Percentiles rank a stretch among this genome's conserved stretches.
These are phyloP conservation scores for Colletotrichum zoysiae DNA, from an alignment of 2,329 filamentous ascomycete species.

Conservation along the genomic window DNA sequence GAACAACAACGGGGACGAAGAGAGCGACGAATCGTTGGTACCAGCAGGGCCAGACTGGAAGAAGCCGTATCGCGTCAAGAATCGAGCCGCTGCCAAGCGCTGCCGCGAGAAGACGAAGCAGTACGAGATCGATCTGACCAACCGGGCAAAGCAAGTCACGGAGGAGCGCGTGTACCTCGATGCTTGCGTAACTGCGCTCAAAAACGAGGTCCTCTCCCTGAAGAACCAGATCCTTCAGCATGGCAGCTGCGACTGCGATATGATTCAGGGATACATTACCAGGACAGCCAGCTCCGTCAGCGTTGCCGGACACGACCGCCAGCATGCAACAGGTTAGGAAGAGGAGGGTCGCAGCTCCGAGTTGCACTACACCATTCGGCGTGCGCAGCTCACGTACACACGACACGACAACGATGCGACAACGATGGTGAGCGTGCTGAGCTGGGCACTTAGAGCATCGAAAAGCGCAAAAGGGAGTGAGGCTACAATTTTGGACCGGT, in stretches of 20 bases:
- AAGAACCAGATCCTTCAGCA: constrained; percentile 37
- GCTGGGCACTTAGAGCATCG: background rate
- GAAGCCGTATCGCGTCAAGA: constrained; percentile 36
- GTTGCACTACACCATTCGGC: background rate
- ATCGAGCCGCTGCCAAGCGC: constrained; percentile 39
- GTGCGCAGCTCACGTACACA: background rate
- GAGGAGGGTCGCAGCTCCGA: background rate
- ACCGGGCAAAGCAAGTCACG: constrained; percentile 24
- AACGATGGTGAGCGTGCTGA: background rate
- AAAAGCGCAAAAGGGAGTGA: background rate
- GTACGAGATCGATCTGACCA: constrained; percentile 31
- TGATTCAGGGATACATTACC: constrained; percentile 37
- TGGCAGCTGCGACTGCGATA: constrained; percentile 34
- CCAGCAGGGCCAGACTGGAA: background rate
- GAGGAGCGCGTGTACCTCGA: constrained; percentile 32
- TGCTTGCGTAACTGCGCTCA: constrained; percentile 29
- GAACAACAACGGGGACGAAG: background rate
- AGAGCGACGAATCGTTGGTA: background rate
- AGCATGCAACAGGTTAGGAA: background rate
- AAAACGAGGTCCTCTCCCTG: constrained; percentile 31
- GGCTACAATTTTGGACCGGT: too few species aligned
- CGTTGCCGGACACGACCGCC: background rate
- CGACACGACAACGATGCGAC: background rate
- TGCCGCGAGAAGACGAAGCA: constrained; percentile 40
- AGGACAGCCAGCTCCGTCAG: constrained; percentile 23